Evolutionary conservation across 306 rosid species (phyloP), one percentile per base, ranked within the genome.

Genomic region (Pterocarpus santalinus): DNA sequence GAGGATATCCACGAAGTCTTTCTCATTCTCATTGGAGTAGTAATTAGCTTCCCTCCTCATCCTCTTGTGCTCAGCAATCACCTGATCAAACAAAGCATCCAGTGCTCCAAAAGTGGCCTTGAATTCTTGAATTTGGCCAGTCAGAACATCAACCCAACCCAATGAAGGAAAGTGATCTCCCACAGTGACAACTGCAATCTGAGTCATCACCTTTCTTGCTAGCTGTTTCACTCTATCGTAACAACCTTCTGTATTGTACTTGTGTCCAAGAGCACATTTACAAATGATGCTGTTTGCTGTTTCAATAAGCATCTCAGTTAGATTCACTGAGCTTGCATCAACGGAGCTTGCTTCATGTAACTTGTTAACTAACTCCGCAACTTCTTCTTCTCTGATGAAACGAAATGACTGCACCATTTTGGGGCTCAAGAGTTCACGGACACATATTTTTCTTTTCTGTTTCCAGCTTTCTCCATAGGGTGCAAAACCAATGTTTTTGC

Each of bases 1-100:
- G 36, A 79, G 77, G 8, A 79, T 70, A 47, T 79, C 83, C 32
- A 79, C 64, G 35, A 79, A 79, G 41, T n/a, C 83, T 22, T 60
- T 79, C 16, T 60, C 44, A 43, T 16, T 4, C 41, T 28, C 61
- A 13, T 14, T 13, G 0, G 41, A 17, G 28, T 22, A 22, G 28
- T 22, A 22, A 22, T 22, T 22, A 11, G 8, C 9, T 7, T 41
- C 68, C 32, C 14, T 38, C 67, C 36, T 63, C 30, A 57, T 1
- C 15, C 2, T 57, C 67, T 30, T 41, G 30, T 41, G 79, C 32
- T 75, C 79, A 4, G 17, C 77, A 57, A 81, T 68, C 2, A 58
- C 17, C 12, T 60, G 28, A 68, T 82, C 77, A 9, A 82, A 41
- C 2, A 68, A 38, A 1, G 76, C 43, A 75, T 82, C 14, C 8